A percentile compares a stretch with the other conserved stretches of the same genome.
These are phyloP conservation scores for Teratosphaeria viscida DNA, from an alignment of 2,329 filamentous ascomycete genomes.

Conservation along the genomic window DNA sequence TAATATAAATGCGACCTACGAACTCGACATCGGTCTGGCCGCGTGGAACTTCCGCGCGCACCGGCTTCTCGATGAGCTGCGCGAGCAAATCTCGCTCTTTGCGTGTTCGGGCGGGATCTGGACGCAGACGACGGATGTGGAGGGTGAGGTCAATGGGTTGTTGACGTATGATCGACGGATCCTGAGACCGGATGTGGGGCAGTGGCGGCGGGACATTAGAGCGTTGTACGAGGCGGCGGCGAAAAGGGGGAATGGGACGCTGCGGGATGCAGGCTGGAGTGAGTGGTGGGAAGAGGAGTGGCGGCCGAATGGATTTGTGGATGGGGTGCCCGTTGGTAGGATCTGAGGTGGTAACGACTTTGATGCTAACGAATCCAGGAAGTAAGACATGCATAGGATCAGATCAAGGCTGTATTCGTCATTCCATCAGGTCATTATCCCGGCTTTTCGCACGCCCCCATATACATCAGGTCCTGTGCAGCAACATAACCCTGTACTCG, in stretches of 20 bases:
- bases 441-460: background rate
- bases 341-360: background rate
- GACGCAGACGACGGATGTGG: conserved; percentile 66
- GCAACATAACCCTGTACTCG: background rate
- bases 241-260: background rate
- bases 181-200: conserved; percentile 43
- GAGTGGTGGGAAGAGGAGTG: background rate
- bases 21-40: conserved; percentile 48
- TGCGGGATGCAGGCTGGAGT: too few relatives aligned
- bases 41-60: conserved; percentile 58
- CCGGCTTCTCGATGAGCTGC: conserved; percentile 37
- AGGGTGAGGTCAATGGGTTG: conserved; percentile 63
- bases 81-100: conserved; percentile 42
- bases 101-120: conserved; percentile 59
- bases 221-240: conserved; percentile 36
- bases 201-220: conserved; percentile 51
- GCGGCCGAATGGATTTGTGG: background rate
- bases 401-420: too few relatives aligned
- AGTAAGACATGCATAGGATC: too few relatives aligned
- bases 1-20: conserved; percentile 56
- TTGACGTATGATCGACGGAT: conserved; percentile 53
- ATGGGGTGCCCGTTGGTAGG: background rate
- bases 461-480: background rate
- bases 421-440: background rate
- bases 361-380: background rate